phyloP scores from a whole-genome alignment of 768 basidiomycete genomes.

The Mycena leptocephala region DNA sequence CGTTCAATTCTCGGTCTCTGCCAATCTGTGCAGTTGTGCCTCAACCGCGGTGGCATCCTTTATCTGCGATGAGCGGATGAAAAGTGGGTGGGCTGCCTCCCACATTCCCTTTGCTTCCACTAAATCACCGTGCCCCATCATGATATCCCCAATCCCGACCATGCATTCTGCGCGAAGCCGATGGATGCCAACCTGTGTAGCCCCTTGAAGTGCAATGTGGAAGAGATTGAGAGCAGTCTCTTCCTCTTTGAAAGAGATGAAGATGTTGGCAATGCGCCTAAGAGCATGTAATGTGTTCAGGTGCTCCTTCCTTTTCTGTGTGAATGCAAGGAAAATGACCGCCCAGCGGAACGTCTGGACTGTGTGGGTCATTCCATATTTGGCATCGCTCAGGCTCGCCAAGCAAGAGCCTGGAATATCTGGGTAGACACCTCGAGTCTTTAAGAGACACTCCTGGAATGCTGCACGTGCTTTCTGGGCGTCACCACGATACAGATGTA shows the following conservation, averaged over 20 bases:
- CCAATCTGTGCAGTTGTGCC: too few species aligned
- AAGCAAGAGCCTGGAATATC: too few species aligned
- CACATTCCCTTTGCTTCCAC: neutral
- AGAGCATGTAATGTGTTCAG: neutral
- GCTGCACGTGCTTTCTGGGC: too few species aligned
- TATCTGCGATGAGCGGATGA: too few species aligned
- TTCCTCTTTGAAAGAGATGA: neutral
- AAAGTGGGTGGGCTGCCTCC: neutral
- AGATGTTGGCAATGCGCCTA: neutral
- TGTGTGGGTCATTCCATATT: too few species aligned
- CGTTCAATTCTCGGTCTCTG: too few species aligned
- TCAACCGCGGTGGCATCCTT: too few species aligned
- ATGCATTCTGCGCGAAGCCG: neutral
- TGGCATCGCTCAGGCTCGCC: too few species aligned
- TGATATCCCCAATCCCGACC: neutral
- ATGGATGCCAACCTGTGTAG: conserved; percentile 6
- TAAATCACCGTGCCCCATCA: neutral
- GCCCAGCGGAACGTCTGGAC: conserved; percentile 1
- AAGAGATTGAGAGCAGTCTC: conserved; percentile 1
- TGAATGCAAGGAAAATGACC: neutral
- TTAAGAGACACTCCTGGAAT: too few species aligned
- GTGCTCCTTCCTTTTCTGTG: neutral
- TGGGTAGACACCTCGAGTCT: too few species aligned
- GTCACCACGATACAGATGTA: too few species aligned
- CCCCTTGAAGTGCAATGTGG: neutral